Percentiles rank a stretch among this genome's conserved stretches.
These are phyloP conservation scores for Vigna trinervia DNA, from an alignment of 306 rosid species.

Conservation along the genomic window DNA sequence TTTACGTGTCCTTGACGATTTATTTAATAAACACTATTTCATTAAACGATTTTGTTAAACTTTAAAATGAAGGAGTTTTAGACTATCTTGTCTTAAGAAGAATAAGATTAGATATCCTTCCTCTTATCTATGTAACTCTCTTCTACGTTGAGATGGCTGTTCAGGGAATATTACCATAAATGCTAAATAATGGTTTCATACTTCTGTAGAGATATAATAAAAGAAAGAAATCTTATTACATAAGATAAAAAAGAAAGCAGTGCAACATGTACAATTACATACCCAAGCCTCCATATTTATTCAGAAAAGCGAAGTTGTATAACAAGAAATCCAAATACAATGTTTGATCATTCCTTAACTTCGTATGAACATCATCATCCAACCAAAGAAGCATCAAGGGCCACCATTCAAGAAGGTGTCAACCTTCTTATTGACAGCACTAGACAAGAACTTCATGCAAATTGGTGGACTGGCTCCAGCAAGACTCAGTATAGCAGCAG, in stretches of 20 bases:
- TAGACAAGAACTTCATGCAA: constrained; percentile 74
- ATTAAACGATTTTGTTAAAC: too few relatives aligned
- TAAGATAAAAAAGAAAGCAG: too few relatives aligned
- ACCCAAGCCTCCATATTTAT: background rate
- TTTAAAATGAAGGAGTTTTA: too few relatives aligned
- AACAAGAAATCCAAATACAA: background rate
- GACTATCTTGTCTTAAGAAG: too few relatives aligned
- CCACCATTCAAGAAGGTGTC: constrained; percentile 44
- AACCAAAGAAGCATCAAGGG: background rate
- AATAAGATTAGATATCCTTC: too few relatives aligned
- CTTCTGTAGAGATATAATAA: too few relatives aligned
- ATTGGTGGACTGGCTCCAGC: constrained; percentile 62
- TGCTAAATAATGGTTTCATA: constrained; percentile 32
- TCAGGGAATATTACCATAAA: too few relatives aligned
- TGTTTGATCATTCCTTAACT: background rate
- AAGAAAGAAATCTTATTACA: background rate
- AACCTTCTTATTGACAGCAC: constrained; percentile 50
- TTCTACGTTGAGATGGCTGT: too few relatives aligned
- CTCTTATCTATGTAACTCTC: too few relatives aligned
- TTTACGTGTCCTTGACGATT: too few relatives aligned
- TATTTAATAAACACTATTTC: too few relatives aligned
- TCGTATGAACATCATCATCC: background rate
- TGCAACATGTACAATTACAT: background rate
- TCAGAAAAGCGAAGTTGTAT: background rate
- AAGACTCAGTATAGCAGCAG: constrained; percentile 66